Conservation (phyloP, 2,329 filamentous ascomycete genomes). For the Esteya vermicola region DNA sequence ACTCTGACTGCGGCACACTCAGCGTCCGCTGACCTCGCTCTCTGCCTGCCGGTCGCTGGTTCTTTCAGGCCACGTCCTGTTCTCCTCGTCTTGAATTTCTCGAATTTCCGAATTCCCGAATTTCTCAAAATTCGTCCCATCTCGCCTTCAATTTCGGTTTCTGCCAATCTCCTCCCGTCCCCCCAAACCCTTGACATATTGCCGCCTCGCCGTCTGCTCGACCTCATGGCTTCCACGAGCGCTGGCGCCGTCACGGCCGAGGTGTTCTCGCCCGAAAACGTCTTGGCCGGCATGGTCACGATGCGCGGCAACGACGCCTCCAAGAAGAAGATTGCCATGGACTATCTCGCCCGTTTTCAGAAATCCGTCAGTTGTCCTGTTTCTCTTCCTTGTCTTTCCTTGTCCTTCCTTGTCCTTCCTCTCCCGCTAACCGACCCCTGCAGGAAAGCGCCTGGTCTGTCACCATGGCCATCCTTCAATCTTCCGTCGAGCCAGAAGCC, state of each 20-base stretch:
- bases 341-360: constrained; percentile 88
- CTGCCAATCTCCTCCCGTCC: too few relatives aligned
- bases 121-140: too few relatives aligned
- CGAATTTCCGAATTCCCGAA: too few relatives aligned
- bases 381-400: not conserved
- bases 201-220: too few relatives aligned
- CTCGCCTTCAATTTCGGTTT: too few relatives aligned
- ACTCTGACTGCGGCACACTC: too few relatives aligned
- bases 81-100: too few relatives aligned
- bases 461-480: constrained; percentile 75
- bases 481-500: constrained; percentile 65
- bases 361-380: constrained; percentile 62
- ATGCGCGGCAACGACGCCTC: constrained; percentile 78
- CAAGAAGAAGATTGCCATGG: constrained; percentile 73
- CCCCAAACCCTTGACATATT: too few relatives aligned
- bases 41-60: too few relatives aligned
- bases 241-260: constrained; percentile 50
- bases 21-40: too few relatives aligned
- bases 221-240: constrained; percentile 61
- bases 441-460: constrained; percentile 85
- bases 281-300: constrained; percentile 76
- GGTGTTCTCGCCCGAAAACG: constrained; percentile 58
- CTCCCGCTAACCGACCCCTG: constrained; percentile 4
- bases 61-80: too few relatives aligned
- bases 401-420: constrained; percentile 5